Evolutionary conservation across 225 moss, liverwort and hornwort genomes (phyloP).

Genomic region (Pseudisothecium myosuroides): DNA sequence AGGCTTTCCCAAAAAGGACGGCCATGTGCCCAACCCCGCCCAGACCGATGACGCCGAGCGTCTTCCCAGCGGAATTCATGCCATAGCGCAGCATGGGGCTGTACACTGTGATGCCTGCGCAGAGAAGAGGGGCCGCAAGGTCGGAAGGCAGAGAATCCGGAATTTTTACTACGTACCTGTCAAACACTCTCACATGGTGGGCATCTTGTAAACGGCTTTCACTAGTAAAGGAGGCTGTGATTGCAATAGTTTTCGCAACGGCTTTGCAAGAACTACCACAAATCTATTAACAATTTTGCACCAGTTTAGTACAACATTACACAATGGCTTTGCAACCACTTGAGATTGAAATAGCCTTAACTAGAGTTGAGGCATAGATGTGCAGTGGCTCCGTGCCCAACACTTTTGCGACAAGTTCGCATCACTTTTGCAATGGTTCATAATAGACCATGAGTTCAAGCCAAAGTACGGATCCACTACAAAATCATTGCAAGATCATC

Average conservation of each 20-base stretch:
- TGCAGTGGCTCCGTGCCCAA: background rate
- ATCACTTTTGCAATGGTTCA: background rate
- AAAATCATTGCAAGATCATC: background rate
- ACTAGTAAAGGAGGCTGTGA: background rate
- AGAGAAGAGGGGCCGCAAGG: constrained; percentile 49
- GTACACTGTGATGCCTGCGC: constrained; percentile 61
- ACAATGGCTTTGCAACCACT: background rate
- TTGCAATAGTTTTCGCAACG: background rate
- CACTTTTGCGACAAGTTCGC: background rate
- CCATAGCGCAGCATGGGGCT: constrained; percentile 51
- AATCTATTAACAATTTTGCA: background rate
- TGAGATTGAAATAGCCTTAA: background rate
- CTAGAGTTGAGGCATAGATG: background rate
- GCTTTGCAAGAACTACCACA: background rate
- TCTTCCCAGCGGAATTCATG: constrained; percentile 50
- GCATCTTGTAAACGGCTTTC: background rate
- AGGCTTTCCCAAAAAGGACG: constrained; percentile 49
- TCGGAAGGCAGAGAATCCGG: constrained; percentile 37
- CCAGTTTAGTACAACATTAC: too few species aligned
- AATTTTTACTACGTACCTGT: constrained; percentile 9
- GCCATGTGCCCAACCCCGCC: constrained; percentile 70
- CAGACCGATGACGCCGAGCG: constrained; percentile 44
- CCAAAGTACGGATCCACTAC: background rate
- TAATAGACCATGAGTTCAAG: background rate
- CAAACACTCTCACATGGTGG: too few species aligned